Evolutionary conservation across 2,329 filamentous ascomycete genomes (phyloP).

Genomic region (Ascochyta koolunga): DNA sequence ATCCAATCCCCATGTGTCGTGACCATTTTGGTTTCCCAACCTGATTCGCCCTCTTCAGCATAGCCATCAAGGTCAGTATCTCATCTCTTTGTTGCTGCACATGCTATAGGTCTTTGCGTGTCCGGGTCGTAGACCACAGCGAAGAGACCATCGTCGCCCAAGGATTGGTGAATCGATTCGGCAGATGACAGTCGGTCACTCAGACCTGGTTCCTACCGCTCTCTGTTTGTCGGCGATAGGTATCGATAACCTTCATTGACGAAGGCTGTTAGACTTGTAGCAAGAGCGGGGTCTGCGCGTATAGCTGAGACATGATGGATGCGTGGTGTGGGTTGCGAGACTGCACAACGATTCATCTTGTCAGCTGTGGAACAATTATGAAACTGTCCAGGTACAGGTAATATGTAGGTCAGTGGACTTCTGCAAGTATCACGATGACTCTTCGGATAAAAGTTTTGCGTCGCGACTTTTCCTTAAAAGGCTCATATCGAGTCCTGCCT

Average conservation of each 20-base stretch:
- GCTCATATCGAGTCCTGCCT: too few relatives aligned
- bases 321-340: neutral
- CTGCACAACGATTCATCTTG: too few relatives aligned
- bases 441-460: too few relatives aligned
- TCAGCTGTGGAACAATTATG: too few relatives aligned
- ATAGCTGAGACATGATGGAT: conserved; percentile 7
- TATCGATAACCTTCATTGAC: conserved; percentile 16
- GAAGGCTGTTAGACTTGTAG: conserved; percentile 3
- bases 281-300: conserved; percentile 1
- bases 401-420: too few relatives aligned
- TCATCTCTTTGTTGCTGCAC: conserved; percentile 11
- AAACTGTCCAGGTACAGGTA: too few relatives aligned
- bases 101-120: conserved; percentile 5
- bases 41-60: conserved; percentile 1
- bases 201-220: conserved; percentile 1
- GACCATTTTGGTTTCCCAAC: conserved; percentile 18
- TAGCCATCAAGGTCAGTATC: conserved; percentile 1
- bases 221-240: neutral
- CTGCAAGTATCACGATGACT: too few relatives aligned
- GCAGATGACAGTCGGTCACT: neutral
- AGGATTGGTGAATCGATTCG: neutral
- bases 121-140: conserved; percentile 2
- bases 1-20: conserved; percentile 11
- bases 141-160: conserved; percentile 11
- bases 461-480: too few relatives aligned